Conservation (phyloP, 768 basidiomycete genomes). For the Asterophora lycoperdoides region DNA sequence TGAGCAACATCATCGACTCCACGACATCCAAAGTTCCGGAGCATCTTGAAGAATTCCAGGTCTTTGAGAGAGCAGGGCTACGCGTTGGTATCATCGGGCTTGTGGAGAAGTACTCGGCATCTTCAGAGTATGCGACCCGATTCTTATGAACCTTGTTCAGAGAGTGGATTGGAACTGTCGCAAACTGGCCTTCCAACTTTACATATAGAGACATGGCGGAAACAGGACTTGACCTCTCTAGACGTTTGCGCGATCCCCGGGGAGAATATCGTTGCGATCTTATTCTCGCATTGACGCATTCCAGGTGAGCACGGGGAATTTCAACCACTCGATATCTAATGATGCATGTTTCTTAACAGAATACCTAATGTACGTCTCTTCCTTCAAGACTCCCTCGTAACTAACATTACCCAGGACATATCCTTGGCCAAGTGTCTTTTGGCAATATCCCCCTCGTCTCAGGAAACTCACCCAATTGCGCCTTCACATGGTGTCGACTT, state of each 20-base stretch:
- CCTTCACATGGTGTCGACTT: conserved; percentile 75
- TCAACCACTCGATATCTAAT: background rate
- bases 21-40: conserved; percentile 61
- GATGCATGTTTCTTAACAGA: conserved; percentile 24
- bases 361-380: conserved; percentile 41
- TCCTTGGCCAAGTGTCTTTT: conserved; percentile 60
- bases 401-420: conserved; percentile 52
- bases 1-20: conserved; percentile 82
- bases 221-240: conserved; percentile 69
- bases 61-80: conserved; percentile 67
- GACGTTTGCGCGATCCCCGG: conserved; percentile 62
- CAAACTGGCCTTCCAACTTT: conserved; percentile 83
- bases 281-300: conserved; percentile 83
- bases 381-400: background rate
- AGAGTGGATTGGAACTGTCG: conserved; percentile 85
- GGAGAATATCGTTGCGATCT: conserved; percentile 73
- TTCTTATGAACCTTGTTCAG: conserved; percentile 32
- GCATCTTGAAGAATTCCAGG: conserved; percentile 52
- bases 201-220: conserved; percentile 71
- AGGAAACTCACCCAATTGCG: conserved; percentile 37
- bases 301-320: conserved; percentile 43
- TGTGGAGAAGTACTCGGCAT: conserved; percentile 63
- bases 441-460: conserved; percentile 55
- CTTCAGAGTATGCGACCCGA: background rate
- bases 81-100: conserved; percentile 82